These are phyloP conservation scores for Shiraia bambusicola DNA, from an alignment of 2,329 filamentous ascomycete species.

Conservation along the genomic window DNA sequence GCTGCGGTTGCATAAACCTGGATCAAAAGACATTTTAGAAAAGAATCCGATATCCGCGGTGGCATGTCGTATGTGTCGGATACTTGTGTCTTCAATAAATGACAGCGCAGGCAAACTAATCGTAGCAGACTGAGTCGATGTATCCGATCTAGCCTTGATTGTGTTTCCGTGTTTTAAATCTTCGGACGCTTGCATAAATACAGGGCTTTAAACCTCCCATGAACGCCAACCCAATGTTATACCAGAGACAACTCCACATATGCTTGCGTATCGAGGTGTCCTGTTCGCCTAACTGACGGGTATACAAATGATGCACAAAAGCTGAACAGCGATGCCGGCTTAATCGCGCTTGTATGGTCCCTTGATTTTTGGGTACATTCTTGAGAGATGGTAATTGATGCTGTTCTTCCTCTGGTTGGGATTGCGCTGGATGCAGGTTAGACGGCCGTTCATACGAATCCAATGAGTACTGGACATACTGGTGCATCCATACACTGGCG, in stretches of 20 bases:
- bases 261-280: too few species aligned
- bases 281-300: constrained; percentile 8
- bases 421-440: constrained; percentile 52
- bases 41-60: too few species aligned
- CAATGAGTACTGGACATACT: constrained; percentile 49
- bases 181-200: too few species aligned
- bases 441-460: background rate
- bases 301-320: constrained; percentile 34
- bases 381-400: constrained; percentile 88
- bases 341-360: constrained; percentile 68
- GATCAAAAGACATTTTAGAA: too few species aligned
- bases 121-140: background rate
- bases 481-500: constrained; percentile 78
- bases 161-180: too few species aligned
- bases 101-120: too few species aligned
- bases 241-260: background rate
- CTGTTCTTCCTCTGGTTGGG: constrained; percentile 65
- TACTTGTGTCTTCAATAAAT: too few species aligned
- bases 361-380: constrained; percentile 74
- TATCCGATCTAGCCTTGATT: background rate
- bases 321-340: constrained; percentile 1
- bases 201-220: constrained; percentile 10
- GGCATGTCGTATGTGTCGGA: too few species aligned
- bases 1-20: too few species aligned
- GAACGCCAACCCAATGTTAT: constrained; percentile 13